Base-by-base conservation (phyloP, 768 basidiomycete species). In the Leccinum pellstonianum region DNA sequence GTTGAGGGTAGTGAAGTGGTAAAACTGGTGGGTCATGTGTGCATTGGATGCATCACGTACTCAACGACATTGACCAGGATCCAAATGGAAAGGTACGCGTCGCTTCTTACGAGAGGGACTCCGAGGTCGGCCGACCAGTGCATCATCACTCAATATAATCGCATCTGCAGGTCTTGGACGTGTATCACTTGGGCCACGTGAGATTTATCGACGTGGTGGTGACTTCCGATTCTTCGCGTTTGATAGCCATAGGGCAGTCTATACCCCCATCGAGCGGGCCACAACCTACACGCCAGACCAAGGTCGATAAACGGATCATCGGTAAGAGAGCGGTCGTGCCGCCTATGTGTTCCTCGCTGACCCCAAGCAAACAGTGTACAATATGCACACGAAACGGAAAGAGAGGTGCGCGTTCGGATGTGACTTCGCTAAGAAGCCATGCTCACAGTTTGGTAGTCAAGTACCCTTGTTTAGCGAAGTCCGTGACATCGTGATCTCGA, bases 391-490 rank as follows among this genome's bases (percentile, higher is more conserved):
- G 49, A 77, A 77, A 64, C 73, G 73, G 52, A 77, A 77, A 52
- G 82, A 83, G 66, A 80, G 75, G 81, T 83, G 50, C 5, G 74
- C 5, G 74, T 66, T 49, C 25, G n/a, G 19, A 7, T 58, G 14
- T 5, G n/a, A n/a, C 29, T 8, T 29, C 4, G 21, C 17, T 38
- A 17, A 17, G 31, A 1, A 43, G 15, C 12, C 11, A n/a, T 50
- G 9, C 19, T 35, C 15, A 33, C 25, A 1, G 5, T 23, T 25
- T 27, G n/a, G 27, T 51, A 84, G 83, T 56, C 83, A 82, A 64
- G 80, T 80, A 0, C 82, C 82, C 1, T 73, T 84, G 27, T 69
- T 81, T 8, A 78, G 83, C 49, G 80, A 84, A 19, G 79, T 84
- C 25, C 80, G 83, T 29, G 79, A 84, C 49, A 78, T 83, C 47